Evolutionary conservation across 1,284 basidiomycete species (phyloP).

Genomic region (Trametes versicolor): DNA sequence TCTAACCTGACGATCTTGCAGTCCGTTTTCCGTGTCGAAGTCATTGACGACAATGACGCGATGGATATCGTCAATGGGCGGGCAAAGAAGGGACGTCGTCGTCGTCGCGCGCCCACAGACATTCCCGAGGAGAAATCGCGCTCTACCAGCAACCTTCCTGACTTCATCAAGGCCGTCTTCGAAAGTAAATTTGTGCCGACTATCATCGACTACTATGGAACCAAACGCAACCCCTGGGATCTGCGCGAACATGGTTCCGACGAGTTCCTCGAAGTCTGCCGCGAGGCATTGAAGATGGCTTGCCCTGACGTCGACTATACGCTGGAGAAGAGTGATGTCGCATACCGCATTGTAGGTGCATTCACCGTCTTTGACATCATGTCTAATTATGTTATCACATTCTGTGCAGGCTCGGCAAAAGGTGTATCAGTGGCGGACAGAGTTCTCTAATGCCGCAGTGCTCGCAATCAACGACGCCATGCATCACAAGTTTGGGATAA

Average conservation of each 20-base stretch:
- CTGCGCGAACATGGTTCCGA: slow-evolving; percentile 3
- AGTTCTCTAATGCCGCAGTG: background rate
- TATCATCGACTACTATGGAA: slow-evolving; percentile 3
- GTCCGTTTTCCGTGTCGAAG: no score
- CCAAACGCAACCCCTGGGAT: slow-evolving; percentile 7
- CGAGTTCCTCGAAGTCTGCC: background rate
- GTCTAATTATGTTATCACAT: no score
- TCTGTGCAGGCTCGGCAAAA: background rate
- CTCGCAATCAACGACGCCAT: background rate
- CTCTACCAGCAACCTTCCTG: background rate
- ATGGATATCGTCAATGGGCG: no score
- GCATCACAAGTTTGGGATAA: slow-evolving; percentile 3
- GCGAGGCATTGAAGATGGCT: background rate
- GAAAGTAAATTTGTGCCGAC: slow-evolving; percentile 1
- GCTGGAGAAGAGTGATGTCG: no score
- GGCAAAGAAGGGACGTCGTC: background rate
- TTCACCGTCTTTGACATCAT: no score
- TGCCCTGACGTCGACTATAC: background rate
- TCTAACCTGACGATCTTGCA: no score
- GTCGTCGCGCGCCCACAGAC: background rate
- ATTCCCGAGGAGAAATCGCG: slow-evolving; percentile 7
- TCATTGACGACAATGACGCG: no score
- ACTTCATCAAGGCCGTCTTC: slow-evolving; percentile 3
- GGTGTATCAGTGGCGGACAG: slow-evolving; percentile 5
- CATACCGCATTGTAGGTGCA: background rate